Evolutionary conservation across 1,284 basidiomycete genomes (phyloP).

Genomic region (Calocybe gambosa): DNA sequence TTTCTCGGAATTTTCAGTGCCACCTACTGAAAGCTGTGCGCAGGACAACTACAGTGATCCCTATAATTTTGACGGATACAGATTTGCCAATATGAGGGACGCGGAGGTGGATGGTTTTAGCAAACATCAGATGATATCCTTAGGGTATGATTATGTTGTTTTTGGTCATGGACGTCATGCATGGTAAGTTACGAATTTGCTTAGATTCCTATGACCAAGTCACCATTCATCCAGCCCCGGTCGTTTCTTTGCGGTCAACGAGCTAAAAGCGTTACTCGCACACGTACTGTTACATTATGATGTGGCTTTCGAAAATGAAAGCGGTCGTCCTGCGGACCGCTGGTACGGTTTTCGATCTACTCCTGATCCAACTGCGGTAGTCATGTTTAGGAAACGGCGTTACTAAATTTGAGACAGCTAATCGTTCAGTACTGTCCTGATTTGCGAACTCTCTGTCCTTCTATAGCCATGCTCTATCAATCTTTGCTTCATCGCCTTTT

Average conservation of each 20-base stretch:
- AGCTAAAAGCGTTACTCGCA: conserved; percentile 33
- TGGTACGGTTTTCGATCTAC: conserved; percentile 15
- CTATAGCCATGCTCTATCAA: neutral
- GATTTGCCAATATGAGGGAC: conserved; percentile 29
- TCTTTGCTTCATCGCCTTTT: neutral
- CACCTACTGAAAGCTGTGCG: neutral
- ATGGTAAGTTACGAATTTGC: conserved; percentile 19
- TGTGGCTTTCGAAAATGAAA: conserved; percentile 22
- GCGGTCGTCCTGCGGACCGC: conserved; percentile 9
- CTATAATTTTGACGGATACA: conserved; percentile 28
- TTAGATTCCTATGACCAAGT: neutral
- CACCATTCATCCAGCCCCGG: conserved; percentile 20
- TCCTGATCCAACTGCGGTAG: conserved; percentile 21
- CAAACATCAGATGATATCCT: conserved; percentile 31
- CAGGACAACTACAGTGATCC: conserved; percentile 24
- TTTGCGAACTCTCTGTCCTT: neutral
- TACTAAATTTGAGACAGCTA: neutral
- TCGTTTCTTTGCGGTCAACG: conserved; percentile 30
- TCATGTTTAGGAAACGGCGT: conserved; percentile 21
- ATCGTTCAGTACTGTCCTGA: neutral
- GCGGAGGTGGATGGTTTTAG: conserved; percentile 19
- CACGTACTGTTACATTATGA: conserved; percentile 34
- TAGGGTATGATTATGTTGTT: conserved; percentile 29
- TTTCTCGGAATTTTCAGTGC: neutral
- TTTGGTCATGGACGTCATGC: conserved; percentile 42